A percentile compares a stretch with the other conserved stretches of the same genome.
Evolutionary conservation across 2,329 filamentous ascomycete genomes (phyloP).

Genomic region (Sporothrix pallida): DNA sequence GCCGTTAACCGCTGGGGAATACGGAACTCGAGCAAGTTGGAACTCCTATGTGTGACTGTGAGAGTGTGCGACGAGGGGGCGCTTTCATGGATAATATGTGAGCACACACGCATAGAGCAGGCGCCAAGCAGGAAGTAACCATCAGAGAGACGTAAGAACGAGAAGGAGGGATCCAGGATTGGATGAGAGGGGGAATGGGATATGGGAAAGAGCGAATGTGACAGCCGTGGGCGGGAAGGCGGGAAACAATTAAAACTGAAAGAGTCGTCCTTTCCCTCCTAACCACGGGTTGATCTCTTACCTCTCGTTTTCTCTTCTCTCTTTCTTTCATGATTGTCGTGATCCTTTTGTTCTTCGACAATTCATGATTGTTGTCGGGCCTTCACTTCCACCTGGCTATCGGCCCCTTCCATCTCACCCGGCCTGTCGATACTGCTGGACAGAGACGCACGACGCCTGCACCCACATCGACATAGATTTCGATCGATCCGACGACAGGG

Average conservation of each 20-base stretch:
- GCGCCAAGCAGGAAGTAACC: slow-evolving; percentile 28
- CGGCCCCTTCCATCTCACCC: neutral
- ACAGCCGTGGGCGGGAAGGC: slow-evolving; percentile 19
- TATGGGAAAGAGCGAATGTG: neutral
- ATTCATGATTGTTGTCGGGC: neutral
- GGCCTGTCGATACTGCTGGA: slow-evolving; percentile 7
- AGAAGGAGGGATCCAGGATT: slow-evolving; percentile 18
- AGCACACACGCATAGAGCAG: neutral
- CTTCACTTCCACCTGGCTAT: neutral
- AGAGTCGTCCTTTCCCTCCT: slow-evolving; percentile 20
- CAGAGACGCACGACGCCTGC: slow-evolving; percentile 1
- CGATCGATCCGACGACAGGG: neutral
- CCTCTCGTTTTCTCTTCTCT: neutral
- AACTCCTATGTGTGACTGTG: no score
- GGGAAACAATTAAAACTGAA: slow-evolving; percentile 28
- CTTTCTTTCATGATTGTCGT: neutral
- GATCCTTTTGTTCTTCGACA: neutral
- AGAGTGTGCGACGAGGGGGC: slow-evolving; percentile 9
- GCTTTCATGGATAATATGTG: neutral
- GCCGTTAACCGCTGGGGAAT: neutral
- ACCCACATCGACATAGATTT: neutral
- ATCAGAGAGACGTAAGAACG: neutral
- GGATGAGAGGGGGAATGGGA: neutral
- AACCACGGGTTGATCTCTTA: neutral
- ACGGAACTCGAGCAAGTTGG: neutral